A percentile compares a stretch with the other conserved stretches of the same genome.
These are phyloP conservation scores for Fraxinus platypoda DNA, from an alignment of 305 asterid species.

Conservation along the genomic window DNA sequence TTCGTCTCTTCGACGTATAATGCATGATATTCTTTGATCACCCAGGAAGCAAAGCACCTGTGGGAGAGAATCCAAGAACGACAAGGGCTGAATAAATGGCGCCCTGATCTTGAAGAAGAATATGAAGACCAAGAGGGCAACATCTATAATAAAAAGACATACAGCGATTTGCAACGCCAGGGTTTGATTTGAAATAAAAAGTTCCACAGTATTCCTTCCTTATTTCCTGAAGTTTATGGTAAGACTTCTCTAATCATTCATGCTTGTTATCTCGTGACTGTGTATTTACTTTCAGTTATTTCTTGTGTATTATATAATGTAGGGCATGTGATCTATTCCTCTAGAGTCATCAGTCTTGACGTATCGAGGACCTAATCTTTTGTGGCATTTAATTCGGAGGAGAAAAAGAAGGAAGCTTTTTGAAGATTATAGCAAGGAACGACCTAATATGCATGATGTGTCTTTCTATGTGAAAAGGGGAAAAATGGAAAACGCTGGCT, in stretches of 20 bases:
- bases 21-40: conserved; percentile 3
- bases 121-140: conserved; percentile 97
- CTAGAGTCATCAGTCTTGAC: not conserved
- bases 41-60: conserved; percentile 88
- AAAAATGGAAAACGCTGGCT: not conserved
- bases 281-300: not conserved
- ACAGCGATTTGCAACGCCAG: conserved; percentile 92
- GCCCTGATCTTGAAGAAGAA: conserved; percentile 98
- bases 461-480: not conserved
- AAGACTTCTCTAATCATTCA: not conserved
- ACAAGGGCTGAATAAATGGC: conserved; percentile 91
- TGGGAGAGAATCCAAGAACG: conserved; percentile 92
- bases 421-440: not conserved
- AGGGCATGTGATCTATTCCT: not conserved
- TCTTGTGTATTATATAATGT: not conserved
- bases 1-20: not conserved
- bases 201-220: not conserved
- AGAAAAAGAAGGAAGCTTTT: not conserved
- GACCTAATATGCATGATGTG: not conserved
- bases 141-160: conserved; percentile 95
- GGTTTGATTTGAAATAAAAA: conserved; percentile 60
- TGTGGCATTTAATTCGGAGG: not conserved
- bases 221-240: conserved; percentile 15
- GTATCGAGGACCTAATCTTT: not conserved
- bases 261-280: not conserved